Percentiles rank a stretch among this genome's conserved stretches.
Conservation (phyloP, 148 eudicot species). For the Rhododendron ovatum region DNA sequence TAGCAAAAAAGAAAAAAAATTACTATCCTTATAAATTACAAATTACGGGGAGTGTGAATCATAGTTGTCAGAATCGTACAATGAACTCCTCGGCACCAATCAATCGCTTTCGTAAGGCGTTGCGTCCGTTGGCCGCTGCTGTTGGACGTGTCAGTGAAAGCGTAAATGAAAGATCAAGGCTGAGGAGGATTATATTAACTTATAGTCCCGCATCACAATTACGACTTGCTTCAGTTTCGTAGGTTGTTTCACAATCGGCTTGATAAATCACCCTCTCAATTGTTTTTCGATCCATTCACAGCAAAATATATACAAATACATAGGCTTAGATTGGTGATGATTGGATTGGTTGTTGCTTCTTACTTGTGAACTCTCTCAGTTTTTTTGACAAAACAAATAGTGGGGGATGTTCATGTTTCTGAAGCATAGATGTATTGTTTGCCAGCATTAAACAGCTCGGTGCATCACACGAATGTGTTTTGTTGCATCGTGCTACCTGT, state of each 20-base stretch:
- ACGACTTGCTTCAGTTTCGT: background rate
- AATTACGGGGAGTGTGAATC: no score
- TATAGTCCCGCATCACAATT: background rate
- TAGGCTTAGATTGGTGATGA: background rate
- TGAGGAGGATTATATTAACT: no score
- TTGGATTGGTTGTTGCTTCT: constrained; percentile 1
- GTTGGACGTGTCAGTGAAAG: no score
- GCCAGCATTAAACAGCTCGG: constrained; percentile 12
- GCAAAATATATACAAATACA: no score
- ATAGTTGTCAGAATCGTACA: no score
- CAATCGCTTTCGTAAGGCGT: no score
- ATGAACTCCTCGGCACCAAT: no score
- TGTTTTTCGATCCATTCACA: background rate
- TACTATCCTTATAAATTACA: background rate
- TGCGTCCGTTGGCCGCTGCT: no score
- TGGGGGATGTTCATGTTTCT: constrained; percentile 3
- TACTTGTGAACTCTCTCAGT: constrained; percentile 9
- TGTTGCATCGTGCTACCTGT: constrained; percentile 11
- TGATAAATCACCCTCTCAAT: background rate
- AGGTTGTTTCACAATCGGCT: background rate
- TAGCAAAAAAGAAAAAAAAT: no score
- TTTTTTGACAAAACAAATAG: background rate
- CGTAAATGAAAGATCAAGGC: no score
- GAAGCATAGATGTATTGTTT: constrained; percentile 8
- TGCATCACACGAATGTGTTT: background rate